Percentiles rank a stretch among this genome's conserved stretches.
Conservation (phyloP, 1,139 yeast genomes). For the Debaryomyces singareniensis region DNA sequence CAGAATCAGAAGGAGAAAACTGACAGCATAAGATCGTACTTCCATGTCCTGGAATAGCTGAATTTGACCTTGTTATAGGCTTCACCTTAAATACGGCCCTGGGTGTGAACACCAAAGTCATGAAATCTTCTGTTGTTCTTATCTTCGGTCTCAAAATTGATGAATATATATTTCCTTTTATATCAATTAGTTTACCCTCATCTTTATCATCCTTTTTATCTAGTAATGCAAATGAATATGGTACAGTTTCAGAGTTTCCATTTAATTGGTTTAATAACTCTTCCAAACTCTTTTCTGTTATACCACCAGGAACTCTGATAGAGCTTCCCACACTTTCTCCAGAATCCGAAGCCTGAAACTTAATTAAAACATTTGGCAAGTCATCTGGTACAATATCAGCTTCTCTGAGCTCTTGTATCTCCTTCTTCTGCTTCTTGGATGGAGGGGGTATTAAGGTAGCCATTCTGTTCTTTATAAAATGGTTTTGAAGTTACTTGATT, state of each 20-base stretch:
- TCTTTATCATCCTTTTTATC: conserved; percentile 37
- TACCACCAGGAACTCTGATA: conserved; percentile 85
- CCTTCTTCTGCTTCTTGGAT: conserved; percentile 80
- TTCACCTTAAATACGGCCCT: conserved; percentile 90
- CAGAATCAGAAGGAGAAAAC: conserved; percentile 86
- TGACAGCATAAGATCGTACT: conserved; percentile 87
- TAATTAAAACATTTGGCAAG: conserved; percentile 80
- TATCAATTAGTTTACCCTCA: conserved; percentile 51
- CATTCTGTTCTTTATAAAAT: no score
- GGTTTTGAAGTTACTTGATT: no score
- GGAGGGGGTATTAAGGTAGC: conserved; percentile 94
- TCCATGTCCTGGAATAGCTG: conserved; percentile 94
- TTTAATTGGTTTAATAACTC: conserved; percentile 72
- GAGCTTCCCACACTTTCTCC: conserved; percentile 85
- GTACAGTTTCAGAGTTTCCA: conserved; percentile 71
- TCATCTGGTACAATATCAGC: conserved; percentile 71
- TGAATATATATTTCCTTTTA: conserved; percentile 66
- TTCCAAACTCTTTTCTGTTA: conserved; percentile 82
- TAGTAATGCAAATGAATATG: conserved; percentile 74
- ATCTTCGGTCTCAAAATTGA: conserved; percentile 82
- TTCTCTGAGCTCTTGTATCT: conserved; percentile 76
- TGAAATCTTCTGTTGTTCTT: conserved; percentile 86
- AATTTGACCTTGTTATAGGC: conserved; percentile 85
- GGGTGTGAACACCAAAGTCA: conserved; percentile 89
- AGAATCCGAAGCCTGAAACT: conserved; percentile 92